Base-by-base conservation (phyloP, 1,139 yeast species). In the Candida albicans region DNA sequence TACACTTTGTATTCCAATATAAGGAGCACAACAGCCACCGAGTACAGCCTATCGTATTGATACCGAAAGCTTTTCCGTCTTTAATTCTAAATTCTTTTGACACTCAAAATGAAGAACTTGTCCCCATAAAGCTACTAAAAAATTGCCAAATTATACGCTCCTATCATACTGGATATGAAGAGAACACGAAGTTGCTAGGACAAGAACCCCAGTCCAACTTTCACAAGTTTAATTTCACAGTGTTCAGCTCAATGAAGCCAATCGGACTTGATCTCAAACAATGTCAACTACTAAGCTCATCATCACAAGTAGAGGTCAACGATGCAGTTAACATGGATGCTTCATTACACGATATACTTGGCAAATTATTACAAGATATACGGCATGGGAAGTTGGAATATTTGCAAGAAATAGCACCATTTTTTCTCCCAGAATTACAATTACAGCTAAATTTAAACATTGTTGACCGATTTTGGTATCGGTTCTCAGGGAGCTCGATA, bases 401-500 rank as follows among this genome's bases (percentile, higher is more conserved):
- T 40, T 55, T 57, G 34, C 45, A 49, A 15, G 69, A 65, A 44
- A 35, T 65, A 27, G 49, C 62, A 6, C 65, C 64, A 1, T 61
- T 56, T 42, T 59, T 65, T 42, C 36, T 57, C 1, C 55, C 62
- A 9, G 61, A 62, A 35, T 53, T 65, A 39, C 52, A 51, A 35
- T 36, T 59, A 7, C 67, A 67, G 47, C 43, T 70, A 31, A 45
- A 61, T 36, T 49, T 57, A 34, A 57, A 60, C 8, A 60, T 64
- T 12, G 61, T 61, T 9, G 66, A 64, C 18, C 55, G 56, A 37
- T 60, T 62, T 45, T 70, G 75, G 73, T 69, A 55, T 49, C 54
- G 67, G 40, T 57, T 70, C 33, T 68, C 72, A 0, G 76, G 74
- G 1, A 62, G 73, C 2, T 64, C 71, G 0, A 73, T 70, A 4